phyloP scores from a whole-genome alignment of 768 basidiomycete genomes.

The Flagelloscypha sp. region DNA sequence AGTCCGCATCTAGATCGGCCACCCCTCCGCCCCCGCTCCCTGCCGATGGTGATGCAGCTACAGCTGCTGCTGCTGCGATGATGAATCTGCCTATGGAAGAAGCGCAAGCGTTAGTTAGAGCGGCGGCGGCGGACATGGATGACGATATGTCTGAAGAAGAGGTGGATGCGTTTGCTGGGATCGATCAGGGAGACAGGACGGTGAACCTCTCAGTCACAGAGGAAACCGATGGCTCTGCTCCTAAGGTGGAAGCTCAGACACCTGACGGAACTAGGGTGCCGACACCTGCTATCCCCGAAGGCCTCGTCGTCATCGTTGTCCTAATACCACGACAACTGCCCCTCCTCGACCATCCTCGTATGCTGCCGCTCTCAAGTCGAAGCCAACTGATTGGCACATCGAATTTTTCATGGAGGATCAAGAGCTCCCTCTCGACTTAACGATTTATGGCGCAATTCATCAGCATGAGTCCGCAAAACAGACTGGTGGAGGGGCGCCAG shows the following conservation, averaged over 20 bases:
- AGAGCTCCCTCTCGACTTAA: conserved; percentile 74
- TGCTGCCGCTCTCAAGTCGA: conserved; percentile 87
- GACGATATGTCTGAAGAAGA: conserved; percentile 89
- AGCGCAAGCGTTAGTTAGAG: conserved; percentile 17
- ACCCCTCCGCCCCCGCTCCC: conserved; percentile 27
- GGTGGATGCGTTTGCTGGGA: conserved; percentile 63
- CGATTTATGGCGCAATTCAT: conserved; percentile 94
- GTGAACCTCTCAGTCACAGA: conserved; percentile 77
- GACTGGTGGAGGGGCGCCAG: conserved; percentile 42
- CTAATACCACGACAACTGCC: conserved; percentile 19
- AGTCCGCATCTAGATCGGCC: conserved; percentile 19
- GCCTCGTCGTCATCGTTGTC: conserved; percentile 22
- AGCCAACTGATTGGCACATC: conserved; percentile 94
- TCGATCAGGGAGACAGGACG: conserved; percentile 82
- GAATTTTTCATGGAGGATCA: conserved; percentile 94
- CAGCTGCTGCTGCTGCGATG: conserved; percentile 10
- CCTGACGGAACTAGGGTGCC: conserved; percentile 93
- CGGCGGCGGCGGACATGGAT: conserved; percentile 46
- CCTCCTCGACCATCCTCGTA: conserved; percentile 58
- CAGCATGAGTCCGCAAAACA: conserved; percentile 82
- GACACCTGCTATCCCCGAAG: conserved; percentile 54
- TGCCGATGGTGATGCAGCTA: conserved; percentile 32
- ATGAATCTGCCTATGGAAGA: conserved; percentile 12
- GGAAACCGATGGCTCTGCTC: conserved; percentile 87
- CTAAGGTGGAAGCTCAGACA: conserved; percentile 92